These are phyloP conservation scores for Cyclotella sp. DNA, from an alignment of 108 stramenopile genomes.

Conservation along the genomic window DNA sequence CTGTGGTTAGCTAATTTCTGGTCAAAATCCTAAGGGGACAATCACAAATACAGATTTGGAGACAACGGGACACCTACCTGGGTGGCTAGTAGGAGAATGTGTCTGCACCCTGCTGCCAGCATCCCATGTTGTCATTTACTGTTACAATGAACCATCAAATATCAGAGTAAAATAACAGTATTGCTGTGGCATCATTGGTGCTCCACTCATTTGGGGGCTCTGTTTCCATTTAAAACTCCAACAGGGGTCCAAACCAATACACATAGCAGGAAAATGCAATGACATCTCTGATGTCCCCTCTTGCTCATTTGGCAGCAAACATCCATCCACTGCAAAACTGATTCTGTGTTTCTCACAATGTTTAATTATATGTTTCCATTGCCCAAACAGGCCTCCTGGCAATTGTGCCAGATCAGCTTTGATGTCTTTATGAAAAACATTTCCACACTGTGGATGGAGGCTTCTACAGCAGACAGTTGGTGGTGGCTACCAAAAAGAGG, in stretches of 20 bases:
- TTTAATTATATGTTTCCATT: not conserved
- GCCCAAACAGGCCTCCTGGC: not conserved
- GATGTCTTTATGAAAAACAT: not conserved
- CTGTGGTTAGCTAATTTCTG: no score
- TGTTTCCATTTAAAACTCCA: not conserved
- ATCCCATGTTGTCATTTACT: no score
- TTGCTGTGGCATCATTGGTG: no score
- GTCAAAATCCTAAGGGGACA: no score
- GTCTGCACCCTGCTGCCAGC: no score
- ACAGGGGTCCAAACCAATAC: not conserved
- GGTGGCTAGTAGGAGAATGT: no score
- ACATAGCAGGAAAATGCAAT: not conserved
- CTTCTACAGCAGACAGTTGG: constrained; percentile 16
- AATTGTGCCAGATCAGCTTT: not conserved
- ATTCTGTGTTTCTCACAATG: not conserved
- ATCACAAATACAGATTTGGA: no score
- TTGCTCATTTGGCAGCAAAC: constrained; percentile 3
- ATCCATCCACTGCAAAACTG: not conserved
- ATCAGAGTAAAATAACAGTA: no score
- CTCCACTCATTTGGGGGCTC: not conserved
- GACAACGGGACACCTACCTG: no score
- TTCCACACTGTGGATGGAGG: constrained; percentile 21
- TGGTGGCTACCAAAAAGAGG: not conserved
- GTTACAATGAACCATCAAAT: no score
- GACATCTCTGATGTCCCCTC: constrained; percentile 5